Percentiles rank a stretch among this genome's conserved stretches.
phyloP scores from a whole-genome alignment of 2,329 filamentous ascomycete species.

The Cytospora schulzeri region DNA sequence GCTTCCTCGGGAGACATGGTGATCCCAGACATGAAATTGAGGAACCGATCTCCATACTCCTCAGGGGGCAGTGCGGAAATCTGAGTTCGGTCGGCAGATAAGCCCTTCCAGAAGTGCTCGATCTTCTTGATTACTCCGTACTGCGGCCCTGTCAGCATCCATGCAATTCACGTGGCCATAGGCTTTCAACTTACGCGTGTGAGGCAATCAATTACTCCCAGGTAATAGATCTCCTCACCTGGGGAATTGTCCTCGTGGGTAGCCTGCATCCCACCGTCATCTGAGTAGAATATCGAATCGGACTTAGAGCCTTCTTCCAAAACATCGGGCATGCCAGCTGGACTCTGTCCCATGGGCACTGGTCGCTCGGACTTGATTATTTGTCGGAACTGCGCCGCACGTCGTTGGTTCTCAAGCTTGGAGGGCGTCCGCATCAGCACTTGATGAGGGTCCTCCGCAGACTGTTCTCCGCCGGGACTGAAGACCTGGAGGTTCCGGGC shows the following conservation, averaged over 20 bases:
- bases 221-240: constrained; percentile 93
- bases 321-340: constrained; percentile 87
- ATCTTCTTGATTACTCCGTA: constrained; percentile 94
- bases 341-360: constrained; percentile 83
- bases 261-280: constrained; percentile 90
- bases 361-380: constrained; percentile 92
- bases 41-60: constrained; percentile 89
- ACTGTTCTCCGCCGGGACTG: constrained; percentile 75
- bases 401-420: constrained; percentile 86
- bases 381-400: constrained; percentile 86
- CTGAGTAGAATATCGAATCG: constrained; percentile 83
- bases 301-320: constrained; percentile 72
- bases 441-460: constrained; percentile 57
- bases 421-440: constrained; percentile 86
- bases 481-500: constrained; percentile 92
- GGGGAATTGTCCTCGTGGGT: constrained; percentile 86
- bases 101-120: constrained; percentile 95
- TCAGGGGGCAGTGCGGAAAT: constrained; percentile 92
- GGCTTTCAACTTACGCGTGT: constrained; percentile 74
- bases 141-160: constrained; percentile 46
- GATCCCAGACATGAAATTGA: constrained; percentile 86
- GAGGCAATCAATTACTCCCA: constrained; percentile 97
- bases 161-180: not conserved
- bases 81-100: constrained; percentile 78
- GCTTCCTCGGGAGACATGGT: constrained; percentile 90